Base-by-base conservation (phyloP, 306 rosid species). In the Rubus parviflorus region DNA sequence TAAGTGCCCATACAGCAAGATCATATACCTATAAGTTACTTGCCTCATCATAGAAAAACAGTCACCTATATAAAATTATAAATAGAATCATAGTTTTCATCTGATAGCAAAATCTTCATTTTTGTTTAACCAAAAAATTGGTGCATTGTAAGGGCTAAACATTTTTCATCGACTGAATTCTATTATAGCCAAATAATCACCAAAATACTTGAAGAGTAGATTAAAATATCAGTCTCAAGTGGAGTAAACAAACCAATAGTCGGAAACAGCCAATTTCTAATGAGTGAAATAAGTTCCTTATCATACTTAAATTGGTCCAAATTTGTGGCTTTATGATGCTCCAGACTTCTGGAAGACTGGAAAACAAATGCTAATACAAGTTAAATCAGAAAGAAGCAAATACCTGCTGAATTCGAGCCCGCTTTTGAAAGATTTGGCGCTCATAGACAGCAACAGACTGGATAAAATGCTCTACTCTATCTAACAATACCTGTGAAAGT, bases 391-490 rank as follows among this genome's bases (percentile, higher is more conserved):
- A 75, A 22, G 73, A 79, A 57, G 75, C 68, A 65, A 67, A 74
- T 76, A 95, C 98, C 98, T 85, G 96, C 88, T 92, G 98, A 78
- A 92, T 87, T 77, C 98, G 88, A 81, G 80, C 85, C 81, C 98
- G 90, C 80, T 95, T 95, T 84, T 90, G 97, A 85, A 95, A 95
- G 64, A 95, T 95, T 83, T 92, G 97, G 62, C 85, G 91, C 84
- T 95, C 98, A 80, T 88, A 72, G 68, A 88, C 88, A 69, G 98
- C 90, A 77, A 92, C 88, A 57, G 96, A 75, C 81, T 92, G 96
- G 75, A 88, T 82, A 82, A 92, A 95, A 83, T 87, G 91, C 64
- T 95, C 98, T 77, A 92, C 98, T 89, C 83, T 87, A 77, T 95
- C 97, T 57, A 95, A 79, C 75, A 77, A 81, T 58, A 92, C 98